Conservation (phyloP, 331 rosid species). For the Phaseolus coccineus region DNA sequence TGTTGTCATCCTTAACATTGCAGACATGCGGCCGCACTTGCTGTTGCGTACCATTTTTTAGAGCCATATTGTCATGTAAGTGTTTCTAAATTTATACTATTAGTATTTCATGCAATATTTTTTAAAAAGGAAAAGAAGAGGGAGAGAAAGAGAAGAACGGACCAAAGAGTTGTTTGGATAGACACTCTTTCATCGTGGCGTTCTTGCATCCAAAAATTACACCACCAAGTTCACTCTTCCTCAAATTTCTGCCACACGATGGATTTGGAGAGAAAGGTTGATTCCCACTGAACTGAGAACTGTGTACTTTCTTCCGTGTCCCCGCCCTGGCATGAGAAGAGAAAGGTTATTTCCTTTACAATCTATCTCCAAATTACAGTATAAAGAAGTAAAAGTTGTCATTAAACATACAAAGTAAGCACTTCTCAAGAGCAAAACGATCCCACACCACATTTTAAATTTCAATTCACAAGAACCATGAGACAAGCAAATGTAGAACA, state of each 20-base stretch:
- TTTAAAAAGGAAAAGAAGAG: constrained; percentile 17
- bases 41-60: neutral
- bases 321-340: constrained; percentile 57
- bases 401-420: too few species aligned
- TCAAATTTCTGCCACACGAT: constrained; percentile 60
- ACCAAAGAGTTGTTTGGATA: constrained; percentile 86
- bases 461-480: constrained; percentile 14
- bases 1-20: neutral
- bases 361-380: constrained; percentile 32
- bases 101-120: neutral
- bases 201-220: constrained; percentile 84
- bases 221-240: constrained; percentile 72
- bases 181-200: constrained; percentile 69
- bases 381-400: constrained; percentile 19
- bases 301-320: constrained; percentile 51
- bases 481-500: constrained; percentile 32
- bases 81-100: neutral
- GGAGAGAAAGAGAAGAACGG: constrained; percentile 31
- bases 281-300: constrained; percentile 24
- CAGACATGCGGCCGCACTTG: neutral
- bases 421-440: constrained; percentile 2
- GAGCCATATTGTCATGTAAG: neutral
- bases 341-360: constrained; percentile 12
- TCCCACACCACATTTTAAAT: constrained; percentile 18
- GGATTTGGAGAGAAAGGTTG: constrained; percentile 38